Conservation (phyloP, 495 filamentous ascomycete species). For the Coniosporium apollinis region DNA sequence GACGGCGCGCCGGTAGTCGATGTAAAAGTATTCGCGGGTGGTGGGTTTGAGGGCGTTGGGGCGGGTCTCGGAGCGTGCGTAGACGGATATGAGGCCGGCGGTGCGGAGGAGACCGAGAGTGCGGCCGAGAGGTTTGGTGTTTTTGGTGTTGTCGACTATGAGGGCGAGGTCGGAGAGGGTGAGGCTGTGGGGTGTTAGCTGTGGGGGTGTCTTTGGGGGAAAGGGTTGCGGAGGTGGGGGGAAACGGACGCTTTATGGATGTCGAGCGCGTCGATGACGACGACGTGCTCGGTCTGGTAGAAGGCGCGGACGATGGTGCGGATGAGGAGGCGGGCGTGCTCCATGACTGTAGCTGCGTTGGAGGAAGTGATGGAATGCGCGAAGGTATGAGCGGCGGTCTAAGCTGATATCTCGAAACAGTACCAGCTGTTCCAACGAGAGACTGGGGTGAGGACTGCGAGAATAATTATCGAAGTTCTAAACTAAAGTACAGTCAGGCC, state of each 20-base stretch:
- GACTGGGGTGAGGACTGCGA: too few species aligned
- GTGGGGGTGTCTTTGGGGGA: neutral
- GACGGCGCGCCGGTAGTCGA: conserved; percentile 84
- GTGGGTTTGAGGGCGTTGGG: conserved; percentile 59
- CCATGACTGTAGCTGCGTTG: conserved; percentile 34
- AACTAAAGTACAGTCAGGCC: too few species aligned
- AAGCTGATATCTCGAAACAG: too few species aligned
- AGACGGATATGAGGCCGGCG: conserved; percentile 72
- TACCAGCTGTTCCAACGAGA: too few species aligned
- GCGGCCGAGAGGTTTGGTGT: conserved; percentile 71
- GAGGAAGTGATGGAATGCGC: too few species aligned
- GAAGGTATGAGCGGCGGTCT: too few species aligned
- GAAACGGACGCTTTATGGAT: conserved; percentile 65
- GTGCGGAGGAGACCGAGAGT: conserved; percentile 69
- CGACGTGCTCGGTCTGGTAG: conserved; percentile 75
- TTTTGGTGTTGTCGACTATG: conserved; percentile 54
- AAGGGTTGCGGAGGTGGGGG: neutral
- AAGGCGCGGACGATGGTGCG: conserved; percentile 82
- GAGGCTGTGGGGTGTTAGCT: conserved; percentile 32
- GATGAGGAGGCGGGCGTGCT: conserved; percentile 73
- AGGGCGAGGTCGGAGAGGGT: conserved; percentile 76
- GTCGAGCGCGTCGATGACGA: conserved; percentile 83
- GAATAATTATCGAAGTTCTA: too few species aligned
- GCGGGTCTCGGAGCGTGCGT: conserved; percentile 53
- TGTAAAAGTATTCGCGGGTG: conserved; percentile 85